Evolutionary conservation across 768 basidiomycete genomes (phyloP).

Genomic region (Crassisporium funariophilum): DNA sequence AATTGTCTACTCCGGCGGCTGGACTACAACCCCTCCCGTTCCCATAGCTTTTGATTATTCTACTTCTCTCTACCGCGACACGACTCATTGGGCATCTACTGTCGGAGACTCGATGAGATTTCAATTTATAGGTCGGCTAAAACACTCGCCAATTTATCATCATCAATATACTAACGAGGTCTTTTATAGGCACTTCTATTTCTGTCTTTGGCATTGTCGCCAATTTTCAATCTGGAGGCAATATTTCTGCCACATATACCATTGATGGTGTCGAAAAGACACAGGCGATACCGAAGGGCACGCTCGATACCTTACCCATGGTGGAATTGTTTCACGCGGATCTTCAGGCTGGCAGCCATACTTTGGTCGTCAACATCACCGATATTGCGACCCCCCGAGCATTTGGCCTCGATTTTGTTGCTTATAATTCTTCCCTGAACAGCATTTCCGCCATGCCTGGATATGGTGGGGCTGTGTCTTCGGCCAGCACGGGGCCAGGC

Average conservation of each 20-base stretch:
- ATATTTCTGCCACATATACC: slow-evolving; percentile 37
- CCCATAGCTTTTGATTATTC: slow-evolving; percentile 26
- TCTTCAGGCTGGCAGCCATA: slow-evolving; percentile 37
- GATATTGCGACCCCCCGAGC: slow-evolving; percentile 32
- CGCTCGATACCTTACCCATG: slow-evolving; percentile 34
- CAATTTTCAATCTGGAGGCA: slow-evolving; percentile 25
- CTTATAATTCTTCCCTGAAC: slow-evolving; percentile 38
- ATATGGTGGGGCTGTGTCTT: neutral
- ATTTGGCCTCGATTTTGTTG: slow-evolving; percentile 41
- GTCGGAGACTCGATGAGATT: slow-evolving; percentile 37
- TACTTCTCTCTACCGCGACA: slow-evolving; percentile 30
- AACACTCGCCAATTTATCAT: no score
- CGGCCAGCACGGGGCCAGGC: neutral
- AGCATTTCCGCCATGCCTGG: no score
- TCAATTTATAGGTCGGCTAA: slow-evolving; percentile 42
- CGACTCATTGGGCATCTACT: slow-evolving; percentile 38
- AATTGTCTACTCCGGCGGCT: slow-evolving; percentile 35
- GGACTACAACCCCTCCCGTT: slow-evolving; percentile 27
- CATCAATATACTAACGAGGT: slow-evolving; percentile 7
- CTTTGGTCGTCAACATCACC: slow-evolving; percentile 38
- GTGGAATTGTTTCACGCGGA: slow-evolving; percentile 36
- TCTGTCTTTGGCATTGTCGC: slow-evolving; percentile 37
- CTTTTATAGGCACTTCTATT: slow-evolving; percentile 35
- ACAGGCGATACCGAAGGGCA: slow-evolving; percentile 26
- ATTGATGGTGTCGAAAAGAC: slow-evolving; percentile 35